These are phyloP conservation scores for Cerioporus squamosus DNA, from an alignment of 1,284 basidiomycete genomes.

Conservation along the genomic window DNA sequence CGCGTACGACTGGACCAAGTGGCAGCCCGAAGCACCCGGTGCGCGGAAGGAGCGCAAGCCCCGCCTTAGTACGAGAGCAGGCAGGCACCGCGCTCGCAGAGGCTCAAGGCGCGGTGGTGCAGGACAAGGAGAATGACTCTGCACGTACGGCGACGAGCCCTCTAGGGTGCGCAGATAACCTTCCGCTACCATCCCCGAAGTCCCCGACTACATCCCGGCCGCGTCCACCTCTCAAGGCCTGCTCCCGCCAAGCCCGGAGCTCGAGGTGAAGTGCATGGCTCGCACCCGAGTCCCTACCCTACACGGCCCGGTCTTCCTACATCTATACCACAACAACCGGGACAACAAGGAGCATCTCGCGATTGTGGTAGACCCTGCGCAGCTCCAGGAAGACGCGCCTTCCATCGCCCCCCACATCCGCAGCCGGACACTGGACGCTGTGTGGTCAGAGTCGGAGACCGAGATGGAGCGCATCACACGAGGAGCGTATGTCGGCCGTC, in stretches of 20 bases:
- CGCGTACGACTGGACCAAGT: slow-evolving; percentile 61
- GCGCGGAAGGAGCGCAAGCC: slow-evolving; percentile 41
- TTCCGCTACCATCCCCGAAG: slow-evolving; percentile 25
- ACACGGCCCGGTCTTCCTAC: slow-evolving; percentile 92
- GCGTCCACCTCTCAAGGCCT: slow-evolving; percentile 2
- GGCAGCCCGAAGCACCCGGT: slow-evolving; percentile 45
- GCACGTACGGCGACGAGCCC: slow-evolving; percentile 23
- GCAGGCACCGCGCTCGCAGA: slow-evolving; percentile 70
- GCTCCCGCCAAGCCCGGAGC: slow-evolving; percentile 26
- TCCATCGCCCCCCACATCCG: slow-evolving; percentile 66
- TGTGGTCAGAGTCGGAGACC: slow-evolving; percentile 89
- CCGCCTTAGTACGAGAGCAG: slow-evolving; percentile 65
- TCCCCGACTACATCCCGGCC: slow-evolving; percentile 6
- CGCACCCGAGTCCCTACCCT: slow-evolving; percentile 97
- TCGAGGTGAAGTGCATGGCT: slow-evolving; percentile 90
- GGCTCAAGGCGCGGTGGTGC: slow-evolving; percentile 39
- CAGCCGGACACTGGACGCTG: slow-evolving; percentile 81
- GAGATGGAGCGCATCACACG: slow-evolving; percentile 93
- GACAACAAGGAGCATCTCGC: slow-evolving; percentile 98
- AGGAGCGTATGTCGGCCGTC: slow-evolving; percentile 91
- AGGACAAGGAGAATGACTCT: slow-evolving; percentile 32
- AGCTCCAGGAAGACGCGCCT: slow-evolving; percentile 53
- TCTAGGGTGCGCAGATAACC: slow-evolving; percentile 28
- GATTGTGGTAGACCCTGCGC: slow-evolving; percentile 91
- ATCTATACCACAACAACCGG: slow-evolving; percentile 92